Evolutionary conservation across 441 rosid species (phyloP), one percentile per base, ranked within the genome.

Genomic region (Breynia disticha): DNA sequence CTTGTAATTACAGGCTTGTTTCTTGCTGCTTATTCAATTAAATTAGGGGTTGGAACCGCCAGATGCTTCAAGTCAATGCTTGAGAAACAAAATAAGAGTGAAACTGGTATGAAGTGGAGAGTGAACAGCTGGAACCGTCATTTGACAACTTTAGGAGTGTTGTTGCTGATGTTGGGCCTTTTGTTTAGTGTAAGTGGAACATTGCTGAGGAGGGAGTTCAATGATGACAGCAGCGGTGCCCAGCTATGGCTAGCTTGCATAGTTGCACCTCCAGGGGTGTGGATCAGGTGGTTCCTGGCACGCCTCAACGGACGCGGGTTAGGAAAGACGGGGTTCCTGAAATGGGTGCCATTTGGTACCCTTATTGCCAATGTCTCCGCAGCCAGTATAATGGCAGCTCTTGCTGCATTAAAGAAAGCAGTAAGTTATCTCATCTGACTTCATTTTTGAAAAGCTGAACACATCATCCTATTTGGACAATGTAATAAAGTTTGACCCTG

Each of bases 201-300:
- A n/a, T 62, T 76, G 48, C 67, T 83, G 38, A 73, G 62, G 58
- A 50, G 79, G 56, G 80, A 83, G 54, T 83, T 82, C 43, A 60
- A 69, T 51, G 68, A 71, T 35, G 78, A 75, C 47, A 72, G 77
- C 60, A 75, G 72, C 41, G 70, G 42, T 14, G 78, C 96, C 56
- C 75, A 90, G 39, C 78, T 87, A 58, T 87, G 96, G 93, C 54
- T 87, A 57, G 97, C 82, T 60, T 90, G 96, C 70, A 51, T 78
- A 45, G 86, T 87, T 56, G 96, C 76, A 28, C 76, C 87, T 2
- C 55, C 79, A 12, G 97, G 97, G 48, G 97, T 87, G 37, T 90
- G 97, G 97, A 74, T 81, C 50, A 83, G 97, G 80, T 90, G 97
- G 96, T 80, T 78, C 72, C 57, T 90, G 64, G 90, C 96, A 9